Conservation (phyloP, 805 yeast genomes). For the Diddensiella transvaalensis region DNA sequence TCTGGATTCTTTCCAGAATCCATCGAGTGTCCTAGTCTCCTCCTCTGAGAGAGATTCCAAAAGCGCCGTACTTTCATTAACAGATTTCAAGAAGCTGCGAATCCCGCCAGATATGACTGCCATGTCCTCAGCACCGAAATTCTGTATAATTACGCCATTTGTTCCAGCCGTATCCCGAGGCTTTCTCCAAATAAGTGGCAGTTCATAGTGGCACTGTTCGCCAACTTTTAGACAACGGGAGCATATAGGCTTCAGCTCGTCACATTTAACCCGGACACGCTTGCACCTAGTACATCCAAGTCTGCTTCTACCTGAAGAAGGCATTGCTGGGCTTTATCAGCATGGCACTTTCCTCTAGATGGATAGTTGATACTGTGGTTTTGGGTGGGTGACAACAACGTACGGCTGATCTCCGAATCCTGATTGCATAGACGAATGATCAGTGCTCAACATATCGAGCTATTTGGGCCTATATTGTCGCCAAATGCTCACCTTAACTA, state of each 20-base stretch:
- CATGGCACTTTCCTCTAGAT: no score
- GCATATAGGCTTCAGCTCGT: neutral
- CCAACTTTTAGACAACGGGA: neutral
- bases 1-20: neutral
- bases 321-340: no score
- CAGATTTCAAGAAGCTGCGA: neutral
- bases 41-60: neutral
- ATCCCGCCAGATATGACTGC: neutral
- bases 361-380: no score
- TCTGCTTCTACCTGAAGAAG: neutral
- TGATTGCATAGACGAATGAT: no score
- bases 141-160: neutral
- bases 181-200: neutral
- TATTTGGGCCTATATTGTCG: no score
- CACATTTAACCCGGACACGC: neutral
- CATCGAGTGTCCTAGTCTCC: neutral
- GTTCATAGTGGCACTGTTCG: neutral
- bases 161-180: neutral
- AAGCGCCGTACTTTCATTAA: neutral
- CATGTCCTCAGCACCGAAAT: neutral
- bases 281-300: neutral
- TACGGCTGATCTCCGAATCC: no score
- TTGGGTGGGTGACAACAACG: no score
- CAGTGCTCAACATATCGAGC: no score
- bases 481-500: no score